Conservation (phyloP, 2,329 filamentous ascomycete species). For the Ceratocystis huliohia region DNA sequence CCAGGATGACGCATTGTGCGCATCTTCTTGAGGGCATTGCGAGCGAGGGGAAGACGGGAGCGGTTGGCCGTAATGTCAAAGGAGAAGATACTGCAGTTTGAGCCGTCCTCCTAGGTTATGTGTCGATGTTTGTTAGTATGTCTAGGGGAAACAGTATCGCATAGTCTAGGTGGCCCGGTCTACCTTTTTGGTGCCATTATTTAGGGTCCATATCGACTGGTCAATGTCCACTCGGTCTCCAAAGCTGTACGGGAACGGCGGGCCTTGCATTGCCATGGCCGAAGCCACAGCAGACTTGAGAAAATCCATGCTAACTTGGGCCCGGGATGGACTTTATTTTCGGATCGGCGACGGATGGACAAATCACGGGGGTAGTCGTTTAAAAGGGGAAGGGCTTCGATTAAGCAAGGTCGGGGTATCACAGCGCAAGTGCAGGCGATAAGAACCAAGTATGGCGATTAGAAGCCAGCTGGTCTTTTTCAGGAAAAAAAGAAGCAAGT, state of each 20-base stretch:
- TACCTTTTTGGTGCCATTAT: conserved; percentile 87
- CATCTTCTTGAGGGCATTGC: conserved; percentile 87
- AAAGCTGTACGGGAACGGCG: conserved; percentile 83
- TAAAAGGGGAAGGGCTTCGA: not conserved
- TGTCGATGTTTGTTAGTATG: conserved; percentile 5
- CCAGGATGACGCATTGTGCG: conserved; percentile 88
- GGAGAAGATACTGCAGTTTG: conserved; percentile 89
- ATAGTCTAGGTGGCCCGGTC: conserved; percentile 23
- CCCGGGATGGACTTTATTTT: conserved; percentile 11
- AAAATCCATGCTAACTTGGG: conserved; percentile 64
- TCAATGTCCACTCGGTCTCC: conserved; percentile 86
- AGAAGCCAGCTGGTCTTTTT: not conserved
- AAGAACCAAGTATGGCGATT: not conserved
- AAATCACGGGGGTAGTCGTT: not conserved
- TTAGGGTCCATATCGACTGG: conserved; percentile 89
- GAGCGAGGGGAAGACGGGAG: conserved; percentile 70
- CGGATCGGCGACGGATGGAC: not conserved
- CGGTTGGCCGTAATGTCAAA: conserved; percentile 80
- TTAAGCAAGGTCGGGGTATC: not conserved
- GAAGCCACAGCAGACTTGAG: conserved; percentile 95
- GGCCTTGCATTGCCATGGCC: conserved; percentile 76
- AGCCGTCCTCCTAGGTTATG: conserved; percentile 65
- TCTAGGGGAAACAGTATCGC: not conserved
- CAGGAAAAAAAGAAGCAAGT: not conserved
- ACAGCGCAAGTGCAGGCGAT: not conserved